These are phyloP conservation scores for Leptographium radiaticola DNA, from an alignment of 2,329 filamentous ascomycete species.

Conservation along the genomic window DNA sequence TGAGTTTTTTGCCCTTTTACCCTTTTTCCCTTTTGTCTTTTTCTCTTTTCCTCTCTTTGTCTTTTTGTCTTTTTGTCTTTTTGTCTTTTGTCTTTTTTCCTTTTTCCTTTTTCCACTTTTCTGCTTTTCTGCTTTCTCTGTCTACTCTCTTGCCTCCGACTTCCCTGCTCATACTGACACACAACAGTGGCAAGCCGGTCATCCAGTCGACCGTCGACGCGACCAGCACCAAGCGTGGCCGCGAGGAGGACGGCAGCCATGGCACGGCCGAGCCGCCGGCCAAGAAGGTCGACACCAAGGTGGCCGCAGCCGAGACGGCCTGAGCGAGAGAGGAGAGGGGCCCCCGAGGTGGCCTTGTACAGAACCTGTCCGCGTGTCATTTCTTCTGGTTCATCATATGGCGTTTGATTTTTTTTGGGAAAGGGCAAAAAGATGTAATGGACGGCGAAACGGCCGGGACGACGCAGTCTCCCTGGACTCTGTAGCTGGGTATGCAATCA, in stretches of 20 bases:
- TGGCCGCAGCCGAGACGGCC: constrained; percentile 11
- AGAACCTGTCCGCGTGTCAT: neutral
- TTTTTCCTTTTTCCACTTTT: too few species aligned
- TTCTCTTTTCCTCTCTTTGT: neutral
- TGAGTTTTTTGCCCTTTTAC: too few species aligned
- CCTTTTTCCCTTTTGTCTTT: neutral
- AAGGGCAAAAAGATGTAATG: neutral
- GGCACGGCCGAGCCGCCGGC: constrained; percentile 31
- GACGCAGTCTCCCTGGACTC: too few species aligned
- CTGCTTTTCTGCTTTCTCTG: neutral
- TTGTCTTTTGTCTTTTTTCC: too few species aligned
- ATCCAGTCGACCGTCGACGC: constrained; percentile 29
- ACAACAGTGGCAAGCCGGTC: constrained; percentile 23
- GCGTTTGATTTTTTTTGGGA: constrained; percentile 1
- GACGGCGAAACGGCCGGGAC: neutral
- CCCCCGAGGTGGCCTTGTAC: neutral
- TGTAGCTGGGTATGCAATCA: neutral
- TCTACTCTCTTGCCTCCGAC: neutral
- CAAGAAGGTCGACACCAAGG: constrained; percentile 50
- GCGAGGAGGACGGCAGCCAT: constrained; percentile 29
- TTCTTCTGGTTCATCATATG: neutral
- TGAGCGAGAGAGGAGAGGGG: neutral
- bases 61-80: too few species aligned
- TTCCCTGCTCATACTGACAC: neutral
- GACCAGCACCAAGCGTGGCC: constrained; percentile 38